phyloP scores from a whole-genome alignment of 2,329 filamentous ascomycete species.

The Phyllosticta paracitricarpa region DNA sequence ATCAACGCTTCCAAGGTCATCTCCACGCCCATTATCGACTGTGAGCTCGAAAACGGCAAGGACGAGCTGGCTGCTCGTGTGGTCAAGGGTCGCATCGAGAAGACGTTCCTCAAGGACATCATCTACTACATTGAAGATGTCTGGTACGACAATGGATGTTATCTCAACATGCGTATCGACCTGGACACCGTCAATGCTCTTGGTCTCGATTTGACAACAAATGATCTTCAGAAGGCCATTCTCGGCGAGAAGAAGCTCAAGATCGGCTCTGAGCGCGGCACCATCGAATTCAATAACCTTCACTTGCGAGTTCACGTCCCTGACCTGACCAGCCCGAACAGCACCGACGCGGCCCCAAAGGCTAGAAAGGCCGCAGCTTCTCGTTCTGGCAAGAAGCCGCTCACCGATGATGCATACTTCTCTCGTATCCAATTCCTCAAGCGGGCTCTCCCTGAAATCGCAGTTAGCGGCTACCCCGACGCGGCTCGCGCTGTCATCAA shows the following conservation, averaged over 20 bases:
- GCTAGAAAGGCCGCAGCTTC: slow-evolving; percentile 17
- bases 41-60: slow-evolving; percentile 66
- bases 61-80: slow-evolving; percentile 74
- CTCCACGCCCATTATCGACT: slow-evolving; percentile 87
- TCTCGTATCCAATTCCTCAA: slow-evolving; percentile 78
- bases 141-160: slow-evolving; percentile 68
- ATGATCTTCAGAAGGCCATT: slow-evolving; percentile 69
- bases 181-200: slow-evolving; percentile 67
- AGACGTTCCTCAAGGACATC: slow-evolving; percentile 78
- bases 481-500: slow-evolving; percentile 83
- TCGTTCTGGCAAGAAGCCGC: slow-evolving; percentile 16
- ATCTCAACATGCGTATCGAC: slow-evolving; percentile 74
- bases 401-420: slow-evolving; percentile 53
- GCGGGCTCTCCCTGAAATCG: slow-evolving; percentile 68
- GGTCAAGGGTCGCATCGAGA: slow-evolving; percentile 89
- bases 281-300: slow-evolving; percentile 23
- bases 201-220: slow-evolving; percentile 65
- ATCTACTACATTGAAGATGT: slow-evolving; percentile 77
- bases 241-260: slow-evolving; percentile 75
- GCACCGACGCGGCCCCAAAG: not conserved
- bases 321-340: slow-evolving; percentile 26
- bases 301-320: slow-evolving; percentile 65
- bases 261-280: slow-evolving; percentile 55
- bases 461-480: slow-evolving; percentile 82
- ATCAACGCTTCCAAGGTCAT: slow-evolving; percentile 96